A percentile compares a stretch with the other conserved stretches of the same genome.
These are phyloP conservation scores for Leishmania braziliensis DNA, from an alignment of 208 protist species.

Conservation along the genomic window DNA sequence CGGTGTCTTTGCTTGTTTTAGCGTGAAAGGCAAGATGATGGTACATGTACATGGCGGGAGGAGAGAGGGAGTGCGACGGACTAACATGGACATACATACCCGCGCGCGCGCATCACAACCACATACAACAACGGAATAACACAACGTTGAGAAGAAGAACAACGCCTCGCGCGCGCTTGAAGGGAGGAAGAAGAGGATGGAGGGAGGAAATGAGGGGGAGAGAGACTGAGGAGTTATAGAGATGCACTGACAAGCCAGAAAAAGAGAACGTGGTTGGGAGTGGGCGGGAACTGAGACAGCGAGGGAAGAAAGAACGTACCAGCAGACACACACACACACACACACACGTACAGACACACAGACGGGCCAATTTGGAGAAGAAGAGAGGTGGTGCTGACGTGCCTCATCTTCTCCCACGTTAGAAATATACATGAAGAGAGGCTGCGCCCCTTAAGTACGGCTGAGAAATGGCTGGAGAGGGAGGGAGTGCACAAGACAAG, in stretches of 20 bases:
- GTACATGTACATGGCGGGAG: conserved; percentile 17
- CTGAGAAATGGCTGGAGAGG: neutral
- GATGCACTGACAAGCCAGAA: neutral
- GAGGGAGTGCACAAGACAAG: neutral
- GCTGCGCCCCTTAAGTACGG: neutral
- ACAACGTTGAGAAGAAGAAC: neutral
- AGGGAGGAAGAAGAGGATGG: neutral
- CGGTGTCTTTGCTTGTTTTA: neutral
- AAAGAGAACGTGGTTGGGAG: neutral
- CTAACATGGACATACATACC: neutral
- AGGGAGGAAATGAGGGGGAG: neutral
- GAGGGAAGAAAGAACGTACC: neutral
- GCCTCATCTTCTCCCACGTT: neutral
- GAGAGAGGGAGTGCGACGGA: neutral
- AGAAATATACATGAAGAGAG: conserved; percentile 3
- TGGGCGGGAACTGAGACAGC: neutral
- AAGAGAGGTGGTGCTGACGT: neutral
- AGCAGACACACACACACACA: neutral
- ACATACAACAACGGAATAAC: neutral
- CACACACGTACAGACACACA: neutral
- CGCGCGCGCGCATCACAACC: neutral
- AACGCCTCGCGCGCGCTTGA: neutral
- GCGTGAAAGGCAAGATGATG: neutral
- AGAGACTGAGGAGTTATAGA: neutral
- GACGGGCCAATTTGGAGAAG: neutral